Base-by-base conservation (phyloP, 495 filamentous ascomycete species). In the Aspergillus sparsus region DNA sequence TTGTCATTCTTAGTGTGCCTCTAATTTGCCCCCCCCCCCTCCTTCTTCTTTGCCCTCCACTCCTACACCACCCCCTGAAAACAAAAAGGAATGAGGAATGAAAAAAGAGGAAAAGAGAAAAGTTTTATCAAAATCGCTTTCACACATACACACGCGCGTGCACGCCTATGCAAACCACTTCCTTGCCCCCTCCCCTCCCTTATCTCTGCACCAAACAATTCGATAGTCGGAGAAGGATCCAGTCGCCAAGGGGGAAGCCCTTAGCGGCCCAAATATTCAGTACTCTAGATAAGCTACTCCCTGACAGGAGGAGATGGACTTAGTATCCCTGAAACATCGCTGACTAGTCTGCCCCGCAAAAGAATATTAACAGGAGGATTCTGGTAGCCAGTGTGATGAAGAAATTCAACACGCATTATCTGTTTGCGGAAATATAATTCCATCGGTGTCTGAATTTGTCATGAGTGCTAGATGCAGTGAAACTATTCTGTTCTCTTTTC, bases 271-370 rank as follows among this genome's bases (percentile, higher is more conserved):
- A 32, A 45, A 35, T 53, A 53, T 31, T 53, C 57, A 46, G 57
- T 53, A 49, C 53, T 59, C 36, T 6, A 60, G 58, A 60, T 54
- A 60, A 60, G 50, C 58, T 54, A 49, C 21, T 27, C 41, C 1
- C 53, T 54, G 50, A 54, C 50, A 54, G 58, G 50, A 54, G 58
- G 50, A 54, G 53, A 50, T 42, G 50, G 50, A 27, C 39, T 49
- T 47, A 10, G 39, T 27, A 35, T 47, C 13, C 49, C 27, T 60
- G 49, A 53, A 60, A 49, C 50, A 41, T 32, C 32, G 33, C 15
- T 5, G n/a, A 35, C 9, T 7, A 39, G 35, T 33, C n/a, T 16
- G 16, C 32, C 33, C 34, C 46, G 46, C 37, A 53, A 33, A 36
- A 50, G 57, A 18, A 47, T 47, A 47, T 47, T 47, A 47, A 47